Evolutionary conservation across 352 stramenopile genomes (phyloP), one percentile per base, ranked within the genome.

Genomic region (Pythium folliculosum): DNA sequence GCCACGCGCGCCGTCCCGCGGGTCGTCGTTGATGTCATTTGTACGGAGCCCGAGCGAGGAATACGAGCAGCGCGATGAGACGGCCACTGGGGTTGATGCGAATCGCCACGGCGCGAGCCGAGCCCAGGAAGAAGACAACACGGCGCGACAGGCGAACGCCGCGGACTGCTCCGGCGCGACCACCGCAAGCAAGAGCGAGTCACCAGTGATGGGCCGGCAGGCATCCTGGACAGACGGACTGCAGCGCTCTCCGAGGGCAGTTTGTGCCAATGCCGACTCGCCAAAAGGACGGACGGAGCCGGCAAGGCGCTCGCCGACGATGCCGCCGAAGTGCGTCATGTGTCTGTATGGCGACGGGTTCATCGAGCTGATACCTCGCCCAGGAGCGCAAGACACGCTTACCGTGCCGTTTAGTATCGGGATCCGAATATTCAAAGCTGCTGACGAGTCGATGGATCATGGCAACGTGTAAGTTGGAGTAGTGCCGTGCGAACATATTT

Each of bases 341-440:
- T 70, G 55, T 12, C 37, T 70, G 22, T 70, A 70, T 23, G 63
- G 63, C 4, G 63, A 70, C 23, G 63, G 63, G 0, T 70, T 65
- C 32, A 55, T 70, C 23, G 57, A 71, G 48, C 6, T 67, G n/a
- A 17, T 35, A 3, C 53, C 59, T 27, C 37, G 35, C 10, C n/a
- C 52, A 3, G 14, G 12, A 2, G 17, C 17, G 16, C 5, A 13
- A 5, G 17, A 19, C 10, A 14, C 25, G n/a, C 35, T 71, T 3
- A 47, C 50, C 2, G 58, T 53, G 17, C 64, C 64, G 6, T 69
- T 69, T 17, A 52, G 22, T 6, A 10, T 69, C 3, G 27, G 27
- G 13, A 56, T 69, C 13, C 44, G 52, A 10, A 23, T 69, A 32
- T 69, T 69, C 62, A 69, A 69, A 17, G 62, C 62, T 10, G 56